These are phyloP conservation scores for Orbilia oligospora DNA, from an alignment of 2,329 filamentous ascomycete species.

Conservation along the genomic window DNA sequence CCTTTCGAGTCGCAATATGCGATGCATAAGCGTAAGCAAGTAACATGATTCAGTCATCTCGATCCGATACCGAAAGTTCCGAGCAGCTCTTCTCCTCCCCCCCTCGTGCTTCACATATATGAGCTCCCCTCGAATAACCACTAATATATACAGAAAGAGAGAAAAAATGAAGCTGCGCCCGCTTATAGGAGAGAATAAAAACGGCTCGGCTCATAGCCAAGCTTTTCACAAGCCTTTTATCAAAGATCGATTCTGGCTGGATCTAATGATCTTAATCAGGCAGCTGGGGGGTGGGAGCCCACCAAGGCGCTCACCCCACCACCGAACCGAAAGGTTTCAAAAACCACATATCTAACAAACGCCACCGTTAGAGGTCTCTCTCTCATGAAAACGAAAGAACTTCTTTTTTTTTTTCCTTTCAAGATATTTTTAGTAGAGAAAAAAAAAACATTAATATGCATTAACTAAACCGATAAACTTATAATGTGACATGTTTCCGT, in stretches of 20 bases:
- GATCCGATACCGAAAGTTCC: slow-evolving; percentile 23
- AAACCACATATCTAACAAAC: not conserved
- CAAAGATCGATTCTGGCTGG: slow-evolving; percentile 1
- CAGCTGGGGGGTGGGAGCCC: not conserved
- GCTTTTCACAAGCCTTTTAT: slow-evolving; percentile 28
- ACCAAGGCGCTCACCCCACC: not conserved
- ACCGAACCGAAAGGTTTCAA: slow-evolving; percentile 2
- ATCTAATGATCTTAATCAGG: slow-evolving; percentile 11
- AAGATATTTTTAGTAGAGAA: too few relatives aligned
- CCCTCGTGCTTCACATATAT: slow-evolving; percentile 10
- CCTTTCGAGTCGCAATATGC: slow-evolving; percentile 14
- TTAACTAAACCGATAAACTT: too few relatives aligned
- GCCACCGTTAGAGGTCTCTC: not conserved
- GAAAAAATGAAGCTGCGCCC: not conserved
- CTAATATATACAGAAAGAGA: too few relatives aligned
- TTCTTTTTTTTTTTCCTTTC: too few relatives aligned
- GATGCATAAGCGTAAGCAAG: slow-evolving; percentile 8
- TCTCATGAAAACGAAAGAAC: too few relatives aligned
- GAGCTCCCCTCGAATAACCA: slow-evolving; percentile 3
- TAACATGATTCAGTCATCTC: not conserved
- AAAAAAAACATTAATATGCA: not conserved
- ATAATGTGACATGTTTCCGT: not conserved
- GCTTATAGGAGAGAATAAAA: slow-evolving; percentile 5
- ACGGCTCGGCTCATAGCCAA: slow-evolving; percentile 42
- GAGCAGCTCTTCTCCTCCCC: not conserved